A percentile compares a stretch with the other conserved stretches of the same genome.
phyloP scores from a whole-genome alignment of 164 flowering plant species.

The Pachysandra terminalis region DNA sequence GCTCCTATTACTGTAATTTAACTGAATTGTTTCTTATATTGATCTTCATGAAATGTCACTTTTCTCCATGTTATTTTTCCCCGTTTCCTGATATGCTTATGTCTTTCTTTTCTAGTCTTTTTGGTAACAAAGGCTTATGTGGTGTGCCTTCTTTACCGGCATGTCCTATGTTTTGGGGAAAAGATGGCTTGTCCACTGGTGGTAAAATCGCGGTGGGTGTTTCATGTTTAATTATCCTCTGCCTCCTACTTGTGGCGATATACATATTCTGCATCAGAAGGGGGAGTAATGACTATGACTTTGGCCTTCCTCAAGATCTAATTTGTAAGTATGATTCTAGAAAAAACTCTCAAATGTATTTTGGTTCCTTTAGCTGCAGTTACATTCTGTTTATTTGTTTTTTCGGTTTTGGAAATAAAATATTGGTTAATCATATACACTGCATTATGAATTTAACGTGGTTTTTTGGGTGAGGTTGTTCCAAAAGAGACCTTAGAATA shows the following conservation, averaged over 20 bases:
- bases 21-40: neutral
- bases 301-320: slow-evolving; percentile 84
- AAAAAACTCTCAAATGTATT: neutral
- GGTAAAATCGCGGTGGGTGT: slow-evolving; percentile 81
- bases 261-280: slow-evolving; percentile 64
- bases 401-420: neutral
- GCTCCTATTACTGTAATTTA: neutral
- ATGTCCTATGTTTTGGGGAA: slow-evolving; percentile 82
- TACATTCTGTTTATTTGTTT: slow-evolving; percentile 1
- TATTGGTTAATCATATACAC: neutral
- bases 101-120: slow-evolving; percentile 48
- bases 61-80: neutral
- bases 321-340: slow-evolving; percentile 60
- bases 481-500: neutral
- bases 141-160: slow-evolving; percentile 82
- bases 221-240: slow-evolving; percentile 47
- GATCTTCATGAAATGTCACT: neutral
- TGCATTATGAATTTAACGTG: neutral
- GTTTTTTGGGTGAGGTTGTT: neutral
- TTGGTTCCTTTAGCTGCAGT: neutral
- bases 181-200: slow-evolving; percentile 61
- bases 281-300: slow-evolving; percentile 80
- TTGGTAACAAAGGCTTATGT: slow-evolving; percentile 86
- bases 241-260: slow-evolving; percentile 35
- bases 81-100: neutral